Evolutionary conservation across 164 flowering plant genomes (phyloP).

Genomic region (Stephania japonica): DNA sequence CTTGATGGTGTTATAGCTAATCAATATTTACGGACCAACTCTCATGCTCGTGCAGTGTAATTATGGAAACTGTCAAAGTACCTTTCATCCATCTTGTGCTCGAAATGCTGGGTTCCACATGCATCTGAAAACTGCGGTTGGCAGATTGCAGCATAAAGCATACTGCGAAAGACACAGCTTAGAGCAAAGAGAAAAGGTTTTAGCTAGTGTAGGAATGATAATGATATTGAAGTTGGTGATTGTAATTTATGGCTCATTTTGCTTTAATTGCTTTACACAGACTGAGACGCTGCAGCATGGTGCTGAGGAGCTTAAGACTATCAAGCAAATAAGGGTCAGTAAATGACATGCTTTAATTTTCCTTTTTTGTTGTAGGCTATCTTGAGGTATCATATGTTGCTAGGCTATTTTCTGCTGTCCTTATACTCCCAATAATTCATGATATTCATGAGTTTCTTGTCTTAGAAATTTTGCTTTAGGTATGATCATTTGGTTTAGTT

Average conservation of each 20-base stretch:
- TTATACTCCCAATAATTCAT: neutral
- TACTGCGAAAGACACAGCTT: conserved; percentile 85
- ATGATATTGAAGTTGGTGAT: neutral
- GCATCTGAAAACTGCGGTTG: conserved; percentile 51
- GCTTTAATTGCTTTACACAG: conserved; percentile 30
- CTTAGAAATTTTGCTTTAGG: neutral
- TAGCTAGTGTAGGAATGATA: conserved; percentile 3
- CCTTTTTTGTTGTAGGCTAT: neutral
- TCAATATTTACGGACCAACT: neutral
- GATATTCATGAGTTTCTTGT: neutral
- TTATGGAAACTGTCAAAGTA: conserved; percentile 74
- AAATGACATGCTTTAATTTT: neutral
- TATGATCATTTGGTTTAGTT: neutral
- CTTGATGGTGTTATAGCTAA: neutral
- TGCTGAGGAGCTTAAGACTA: conserved; percentile 57
- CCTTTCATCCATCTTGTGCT: conserved; percentile 92
- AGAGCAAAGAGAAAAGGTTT: conserved; percentile 85
- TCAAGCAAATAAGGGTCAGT: conserved; percentile 83
- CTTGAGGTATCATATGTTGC: neutral
- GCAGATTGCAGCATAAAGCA: conserved; percentile 79
- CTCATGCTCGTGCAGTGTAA: conserved; percentile 54
- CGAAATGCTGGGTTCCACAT: conserved; percentile 70
- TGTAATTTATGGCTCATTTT: neutral
- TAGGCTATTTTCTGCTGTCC: neutral
- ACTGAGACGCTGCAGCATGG: conserved; percentile 67